These are phyloP conservation scores for Paramecium octaurelia DNA, from an alignment of 73 alveolate genomes.

Conservation along the genomic window DNA sequence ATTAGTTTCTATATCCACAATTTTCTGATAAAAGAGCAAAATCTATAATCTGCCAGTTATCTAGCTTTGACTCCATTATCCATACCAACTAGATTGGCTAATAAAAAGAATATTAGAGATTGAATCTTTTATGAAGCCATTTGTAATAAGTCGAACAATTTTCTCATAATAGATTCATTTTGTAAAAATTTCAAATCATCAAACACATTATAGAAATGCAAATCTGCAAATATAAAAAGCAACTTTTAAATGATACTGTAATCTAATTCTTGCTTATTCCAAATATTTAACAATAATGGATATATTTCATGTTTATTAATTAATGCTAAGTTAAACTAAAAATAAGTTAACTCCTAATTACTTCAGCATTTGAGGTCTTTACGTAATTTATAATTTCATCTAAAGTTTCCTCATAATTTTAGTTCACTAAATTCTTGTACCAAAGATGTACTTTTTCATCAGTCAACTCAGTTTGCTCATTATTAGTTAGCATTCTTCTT, in stretches of 20 bases:
- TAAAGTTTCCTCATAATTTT: background rate
- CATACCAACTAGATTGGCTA: background rate
- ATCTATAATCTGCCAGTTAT: constrained; percentile 31
- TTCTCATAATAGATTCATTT: background rate
- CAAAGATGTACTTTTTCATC: background rate
- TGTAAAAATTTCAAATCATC: background rate
- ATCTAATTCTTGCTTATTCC: background rate
- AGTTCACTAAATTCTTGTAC: background rate
- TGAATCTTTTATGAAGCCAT: background rate
- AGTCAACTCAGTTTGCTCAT: background rate
- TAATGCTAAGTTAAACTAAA: background rate
- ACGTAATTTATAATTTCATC: background rate
- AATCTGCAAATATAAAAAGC: background rate
- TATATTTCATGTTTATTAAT: background rate
- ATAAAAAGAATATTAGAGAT: background rate
- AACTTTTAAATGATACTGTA: background rate
- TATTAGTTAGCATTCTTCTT: background rate
- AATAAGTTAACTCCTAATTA: background rate
- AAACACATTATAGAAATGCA: constrained; percentile 7
- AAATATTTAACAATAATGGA: background rate
- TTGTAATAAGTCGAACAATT: background rate
- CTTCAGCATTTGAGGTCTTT: background rate
- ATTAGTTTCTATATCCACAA: background rate
- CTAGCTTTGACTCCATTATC: constrained; percentile 38
- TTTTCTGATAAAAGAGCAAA: background rate